phyloP scores from a whole-genome alignment of 306 rosid species.

The Canavalia ensiformis region DNA sequence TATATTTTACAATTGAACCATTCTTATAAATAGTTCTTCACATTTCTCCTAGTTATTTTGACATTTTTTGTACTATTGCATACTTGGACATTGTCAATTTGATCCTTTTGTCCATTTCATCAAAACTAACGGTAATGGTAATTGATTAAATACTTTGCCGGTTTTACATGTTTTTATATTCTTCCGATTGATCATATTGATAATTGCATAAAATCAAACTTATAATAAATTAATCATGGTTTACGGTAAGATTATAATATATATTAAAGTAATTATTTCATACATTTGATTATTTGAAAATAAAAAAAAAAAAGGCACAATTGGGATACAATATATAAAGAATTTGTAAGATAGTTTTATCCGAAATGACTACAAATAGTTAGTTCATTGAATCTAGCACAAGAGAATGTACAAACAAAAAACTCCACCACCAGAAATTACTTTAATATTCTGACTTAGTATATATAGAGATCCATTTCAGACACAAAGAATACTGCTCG shows the following conservation, averaged over 20 bases:
- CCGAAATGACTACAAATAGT: not conserved
- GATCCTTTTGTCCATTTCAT: too few species aligned
- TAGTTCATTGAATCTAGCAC: slow-evolving; percentile 12
- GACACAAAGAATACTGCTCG: not conserved
- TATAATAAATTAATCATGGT: not conserved
- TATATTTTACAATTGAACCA: not conserved
- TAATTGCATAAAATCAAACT: not conserved
- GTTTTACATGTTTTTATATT: too few species aligned
- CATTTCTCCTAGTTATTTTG: not conserved
- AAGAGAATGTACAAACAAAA: not conserved
- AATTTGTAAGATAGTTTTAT: not conserved
- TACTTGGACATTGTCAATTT: too few species aligned
- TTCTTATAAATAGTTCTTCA: not conserved
- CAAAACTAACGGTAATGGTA: too few species aligned
- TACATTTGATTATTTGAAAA: too few species aligned
- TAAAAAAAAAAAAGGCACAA: not conserved
- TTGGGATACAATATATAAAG: not conserved
- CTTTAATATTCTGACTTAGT: not conserved
- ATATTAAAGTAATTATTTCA: not conserved
- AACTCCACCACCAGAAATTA: not conserved
- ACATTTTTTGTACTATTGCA: not conserved
- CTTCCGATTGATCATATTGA: not conserved
- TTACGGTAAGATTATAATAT: not conserved
- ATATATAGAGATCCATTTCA: not conserved
- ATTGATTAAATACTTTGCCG: too few species aligned